phyloP scores from a whole-genome alignment of 257 asterid species.

The Salvia splendens region DNA sequence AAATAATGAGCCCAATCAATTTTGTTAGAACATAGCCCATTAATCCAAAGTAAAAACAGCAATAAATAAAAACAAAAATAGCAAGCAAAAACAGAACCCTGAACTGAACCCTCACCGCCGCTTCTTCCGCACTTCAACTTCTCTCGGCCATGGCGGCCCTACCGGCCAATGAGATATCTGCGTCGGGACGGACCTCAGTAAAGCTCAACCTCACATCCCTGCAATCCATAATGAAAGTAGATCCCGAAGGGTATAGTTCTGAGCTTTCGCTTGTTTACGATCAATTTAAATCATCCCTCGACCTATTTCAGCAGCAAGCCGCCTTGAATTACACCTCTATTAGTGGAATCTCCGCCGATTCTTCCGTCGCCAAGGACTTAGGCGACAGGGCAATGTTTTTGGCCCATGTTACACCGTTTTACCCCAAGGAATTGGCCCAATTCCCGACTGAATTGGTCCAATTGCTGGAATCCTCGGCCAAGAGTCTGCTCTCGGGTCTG shows the following conservation, averaged over 20 bases:
- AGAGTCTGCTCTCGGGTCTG: constrained; percentile 64
- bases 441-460: constrained; percentile 65
- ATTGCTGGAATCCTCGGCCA: constrained; percentile 65
- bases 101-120: no score
- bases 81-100: no score
- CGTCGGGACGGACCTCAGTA: constrained; percentile 60
- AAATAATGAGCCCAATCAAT: no score
- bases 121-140: no score
- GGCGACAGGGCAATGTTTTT: constrained; percentile 77
- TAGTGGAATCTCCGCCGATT: constrained; percentile 66
- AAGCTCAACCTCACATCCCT: constrained; percentile 64
- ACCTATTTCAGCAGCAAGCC: constrained; percentile 78
- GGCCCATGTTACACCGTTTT: constrained; percentile 79
- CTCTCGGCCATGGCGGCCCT: constrained; percentile 33
- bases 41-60: no score
- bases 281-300: constrained; percentile 81
- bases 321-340: constrained; percentile 74
- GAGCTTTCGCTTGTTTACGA: constrained; percentile 62
- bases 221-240: constrained; percentile 80
- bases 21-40: no score
- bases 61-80: no score
- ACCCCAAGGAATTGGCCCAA: constrained; percentile 43
- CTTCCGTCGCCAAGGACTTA: constrained; percentile 67
- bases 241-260: constrained; percentile 79
- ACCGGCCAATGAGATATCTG: constrained; percentile 50